phyloP scores from a whole-genome alignment of 306 rosid species.

The Senna siamea region DNA sequence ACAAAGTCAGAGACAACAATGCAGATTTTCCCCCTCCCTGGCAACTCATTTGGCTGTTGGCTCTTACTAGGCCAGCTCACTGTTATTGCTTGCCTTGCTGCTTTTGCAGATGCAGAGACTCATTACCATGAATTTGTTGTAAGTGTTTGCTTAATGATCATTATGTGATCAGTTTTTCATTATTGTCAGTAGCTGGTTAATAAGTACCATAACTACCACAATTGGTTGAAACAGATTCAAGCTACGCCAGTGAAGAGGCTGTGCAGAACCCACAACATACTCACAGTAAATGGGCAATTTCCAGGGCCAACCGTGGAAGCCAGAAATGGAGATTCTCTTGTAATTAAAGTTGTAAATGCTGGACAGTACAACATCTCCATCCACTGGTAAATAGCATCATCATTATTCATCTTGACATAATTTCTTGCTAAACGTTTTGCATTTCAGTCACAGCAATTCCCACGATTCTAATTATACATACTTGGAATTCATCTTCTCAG shows the following conservation, averaged over 20 bases:
- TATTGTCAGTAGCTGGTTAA: conserved; percentile 10
- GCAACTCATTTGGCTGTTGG: conserved; percentile 36
- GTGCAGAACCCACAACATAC: conserved; percentile 14
- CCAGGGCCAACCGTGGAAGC: conserved; percentile 3
- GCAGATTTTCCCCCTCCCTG: conserved; percentile 45
- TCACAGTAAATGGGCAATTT: conserved; percentile 7
- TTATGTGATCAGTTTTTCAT: background rate
- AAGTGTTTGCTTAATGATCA: conserved; percentile 34
- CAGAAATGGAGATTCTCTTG: conserved; percentile 23
- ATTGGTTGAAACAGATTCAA: conserved; percentile 47
- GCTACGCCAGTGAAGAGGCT: conserved; percentile 30
- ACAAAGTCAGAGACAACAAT: conserved; percentile 42
- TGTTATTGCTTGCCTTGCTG: conserved; percentile 42
- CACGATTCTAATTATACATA: too few species aligned
- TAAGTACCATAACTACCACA: background rate
- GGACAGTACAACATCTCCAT: conserved; percentile 7
- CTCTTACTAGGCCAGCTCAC: conserved; percentile 43
- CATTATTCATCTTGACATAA: background rate
- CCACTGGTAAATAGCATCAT: conserved; percentile 4
- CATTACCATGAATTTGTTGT: conserved; percentile 71
- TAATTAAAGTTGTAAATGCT: conserved; percentile 8
- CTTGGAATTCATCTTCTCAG: too few species aligned
- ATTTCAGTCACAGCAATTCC: background rate
- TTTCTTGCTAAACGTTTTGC: background rate
- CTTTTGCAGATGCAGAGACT: conserved; percentile 47